These are phyloP conservation scores for Acacia melanoxylon DNA, from an alignment of 306 rosid genomes.

Conservation along the genomic window DNA sequence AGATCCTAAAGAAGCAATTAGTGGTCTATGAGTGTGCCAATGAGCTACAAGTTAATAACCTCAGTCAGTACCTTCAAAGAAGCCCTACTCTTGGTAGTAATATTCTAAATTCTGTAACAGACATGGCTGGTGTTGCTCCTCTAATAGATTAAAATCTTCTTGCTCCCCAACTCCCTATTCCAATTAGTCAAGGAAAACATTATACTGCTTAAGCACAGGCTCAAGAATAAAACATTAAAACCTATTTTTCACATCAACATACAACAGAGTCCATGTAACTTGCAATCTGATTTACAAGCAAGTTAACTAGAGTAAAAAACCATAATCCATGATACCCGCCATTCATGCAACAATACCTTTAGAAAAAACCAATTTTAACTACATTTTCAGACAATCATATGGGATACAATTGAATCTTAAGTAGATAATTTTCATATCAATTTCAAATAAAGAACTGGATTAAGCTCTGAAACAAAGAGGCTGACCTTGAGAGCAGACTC, in stretches of 20 bases:
- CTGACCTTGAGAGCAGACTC: slow-evolving; percentile 93
- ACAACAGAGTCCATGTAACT: slow-evolving; percentile 1
- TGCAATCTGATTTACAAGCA: not conserved
- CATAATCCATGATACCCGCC: not conserved
- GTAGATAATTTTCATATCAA: not conserved
- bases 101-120: not conserved
- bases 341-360: not conserved
- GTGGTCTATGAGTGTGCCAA: not conserved
- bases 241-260: not conserved
- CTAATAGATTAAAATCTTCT: not conserved
- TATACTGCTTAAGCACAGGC: not conserved
- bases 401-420: not conserved
- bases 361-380: not conserved
- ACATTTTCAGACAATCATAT: not conserved
- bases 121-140: not conserved
- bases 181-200: not conserved
- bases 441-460: not conserved
- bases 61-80: not conserved
- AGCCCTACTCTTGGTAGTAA: not conserved
- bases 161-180: not conserved
- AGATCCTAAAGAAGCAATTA: too few relatives aligned
- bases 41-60: not conserved
- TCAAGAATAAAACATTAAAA: slow-evolving; percentile 1
- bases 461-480: not conserved
- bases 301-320: not conserved